Percentiles rank a stretch among this genome's conserved stretches.
These are phyloP conservation scores for Flaveria bidentis DNA, from an alignment of 129 eudicot species.

Conservation along the genomic window DNA sequence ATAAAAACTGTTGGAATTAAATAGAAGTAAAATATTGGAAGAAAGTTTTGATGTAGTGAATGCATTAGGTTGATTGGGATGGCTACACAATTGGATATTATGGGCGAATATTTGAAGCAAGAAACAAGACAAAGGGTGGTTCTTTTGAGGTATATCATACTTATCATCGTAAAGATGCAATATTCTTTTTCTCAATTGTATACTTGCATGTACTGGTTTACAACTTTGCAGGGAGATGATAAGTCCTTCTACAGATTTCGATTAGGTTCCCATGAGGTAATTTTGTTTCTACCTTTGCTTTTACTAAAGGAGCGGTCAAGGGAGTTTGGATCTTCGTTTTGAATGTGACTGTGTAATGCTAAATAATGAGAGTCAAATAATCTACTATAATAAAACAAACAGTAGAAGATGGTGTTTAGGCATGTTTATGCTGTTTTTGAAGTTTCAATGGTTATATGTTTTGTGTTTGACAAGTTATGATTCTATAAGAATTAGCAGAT, in stretches of 20 bases:
- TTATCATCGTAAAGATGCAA: slow-evolving; percentile 7
- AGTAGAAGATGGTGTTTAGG: neutral
- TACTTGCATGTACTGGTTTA: slow-evolving; percentile 5
- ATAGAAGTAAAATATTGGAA: neutral
- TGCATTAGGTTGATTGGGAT: slow-evolving; percentile 92
- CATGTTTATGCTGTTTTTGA: slow-evolving; percentile 9
- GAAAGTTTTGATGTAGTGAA: slow-evolving; percentile 24
- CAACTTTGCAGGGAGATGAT: slow-evolving; percentile 73
- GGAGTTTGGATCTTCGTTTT: neutral
- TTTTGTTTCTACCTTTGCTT: slow-evolving; percentile 7
- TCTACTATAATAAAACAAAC: neutral
- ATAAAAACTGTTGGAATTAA: neutral
- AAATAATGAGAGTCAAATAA: neutral
- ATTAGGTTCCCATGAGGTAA: slow-evolving; percentile 90
- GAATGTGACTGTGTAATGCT: neutral
- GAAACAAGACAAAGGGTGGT: slow-evolving; percentile 98
- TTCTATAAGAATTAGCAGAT: neutral
- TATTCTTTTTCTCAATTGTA: neutral
- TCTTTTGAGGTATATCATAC: slow-evolving; percentile 78
- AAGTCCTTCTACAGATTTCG: slow-evolving; percentile 88
- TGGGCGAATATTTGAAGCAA: slow-evolving; percentile 99
- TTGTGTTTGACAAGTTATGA: neutral
- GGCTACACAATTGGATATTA: slow-evolving; percentile 98
- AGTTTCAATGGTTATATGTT: neutral
- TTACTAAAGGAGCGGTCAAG: neutral